These are phyloP conservation scores for Hortiboletus flavorubellus DNA, from an alignment of 768 basidiomycete species.

Conservation along the genomic window DNA sequence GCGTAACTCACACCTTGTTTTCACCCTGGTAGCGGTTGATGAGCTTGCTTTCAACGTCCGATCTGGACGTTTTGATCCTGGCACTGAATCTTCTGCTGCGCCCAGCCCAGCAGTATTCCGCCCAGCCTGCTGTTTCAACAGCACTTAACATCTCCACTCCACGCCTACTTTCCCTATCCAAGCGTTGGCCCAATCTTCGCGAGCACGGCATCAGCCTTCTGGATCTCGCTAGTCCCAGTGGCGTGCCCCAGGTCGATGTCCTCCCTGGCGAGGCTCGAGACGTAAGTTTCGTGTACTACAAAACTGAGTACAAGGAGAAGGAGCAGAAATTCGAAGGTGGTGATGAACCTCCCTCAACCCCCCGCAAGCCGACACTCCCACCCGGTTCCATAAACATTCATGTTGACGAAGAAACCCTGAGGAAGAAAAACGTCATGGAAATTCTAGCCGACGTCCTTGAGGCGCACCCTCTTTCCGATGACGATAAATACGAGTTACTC, in stretches of 20 bases:
- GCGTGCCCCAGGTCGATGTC: constrained; percentile 49
- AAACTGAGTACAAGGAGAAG: constrained; percentile 50
- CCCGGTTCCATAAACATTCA: constrained; percentile 58
- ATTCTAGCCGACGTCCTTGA: constrained; percentile 74
- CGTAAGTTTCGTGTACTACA: constrained; percentile 80
- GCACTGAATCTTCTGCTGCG: constrained; percentile 85
- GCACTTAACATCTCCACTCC: constrained; percentile 78
- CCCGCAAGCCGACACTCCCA: constrained; percentile 44
- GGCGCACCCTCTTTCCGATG: constrained; percentile 63
- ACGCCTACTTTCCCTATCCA: constrained; percentile 78
- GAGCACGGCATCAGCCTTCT: constrained; percentile 77
- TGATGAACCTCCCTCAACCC: constrained; percentile 43
- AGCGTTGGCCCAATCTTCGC: constrained; percentile 78
- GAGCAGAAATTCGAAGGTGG: constrained; percentile 45
- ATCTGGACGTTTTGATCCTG: constrained; percentile 83
- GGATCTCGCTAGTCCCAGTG: constrained; percentile 62
- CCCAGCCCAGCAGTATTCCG: constrained; percentile 93
- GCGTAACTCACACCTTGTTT: constrained; percentile 5
- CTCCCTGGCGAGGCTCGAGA: constrained; percentile 74
- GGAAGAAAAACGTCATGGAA: constrained; percentile 64
- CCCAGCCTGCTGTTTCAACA: constrained; percentile 79
- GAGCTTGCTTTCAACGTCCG: constrained; percentile 81
- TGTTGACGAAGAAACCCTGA: constrained; percentile 58
- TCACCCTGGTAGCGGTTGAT: constrained; percentile 68
- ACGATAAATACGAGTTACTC: constrained; percentile 85